phyloP scores from a whole-genome alignment of 306 rosid species.

The Arachis hypogaea region DNA sequence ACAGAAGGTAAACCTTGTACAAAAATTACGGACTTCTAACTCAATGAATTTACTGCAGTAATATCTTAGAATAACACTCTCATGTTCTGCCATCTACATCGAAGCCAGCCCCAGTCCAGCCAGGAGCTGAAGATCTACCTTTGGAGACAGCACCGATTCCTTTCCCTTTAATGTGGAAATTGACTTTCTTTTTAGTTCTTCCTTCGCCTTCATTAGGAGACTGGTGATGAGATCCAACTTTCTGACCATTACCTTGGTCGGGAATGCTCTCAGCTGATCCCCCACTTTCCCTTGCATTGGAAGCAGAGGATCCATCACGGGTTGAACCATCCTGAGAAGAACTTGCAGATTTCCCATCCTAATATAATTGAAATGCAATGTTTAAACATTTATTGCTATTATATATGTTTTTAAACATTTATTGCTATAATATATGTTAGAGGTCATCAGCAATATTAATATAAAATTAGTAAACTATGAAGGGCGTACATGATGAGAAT shows the following conservation, averaged over 20 bases:
- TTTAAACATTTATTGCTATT: constrained; percentile 23
- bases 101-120: constrained; percentile 95
- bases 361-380: constrained; percentile 40
- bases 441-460: constrained; percentile 14
- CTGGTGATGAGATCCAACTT: constrained; percentile 49
- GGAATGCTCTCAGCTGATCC: constrained; percentile 42
- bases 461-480: constrained; percentile 8
- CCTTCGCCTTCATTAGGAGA: constrained; percentile 63
- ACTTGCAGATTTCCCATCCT: constrained; percentile 60
- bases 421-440: constrained; percentile 7
- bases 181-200: constrained; percentile 70
- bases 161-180: constrained; percentile 76
- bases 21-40: constrained; percentile 29
- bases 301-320: constrained; percentile 52
- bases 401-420: constrained; percentile 26
- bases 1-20: constrained; percentile 40
- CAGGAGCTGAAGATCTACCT: constrained; percentile 73
- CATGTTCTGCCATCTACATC: constrained; percentile 74
- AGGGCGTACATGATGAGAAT: constrained; percentile 56
- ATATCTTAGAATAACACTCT: constrained; percentile 27
- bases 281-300: constrained; percentile 52
- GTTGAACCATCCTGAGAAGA: constrained; percentile 45
- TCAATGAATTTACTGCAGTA: constrained; percentile 28
- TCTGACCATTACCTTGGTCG: constrained; percentile 52
- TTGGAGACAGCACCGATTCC: constrained; percentile 83